phyloP scores from a whole-genome alignment of 2,329 filamentous ascomycete genomes.

The Penicillium concentricum region DNA sequence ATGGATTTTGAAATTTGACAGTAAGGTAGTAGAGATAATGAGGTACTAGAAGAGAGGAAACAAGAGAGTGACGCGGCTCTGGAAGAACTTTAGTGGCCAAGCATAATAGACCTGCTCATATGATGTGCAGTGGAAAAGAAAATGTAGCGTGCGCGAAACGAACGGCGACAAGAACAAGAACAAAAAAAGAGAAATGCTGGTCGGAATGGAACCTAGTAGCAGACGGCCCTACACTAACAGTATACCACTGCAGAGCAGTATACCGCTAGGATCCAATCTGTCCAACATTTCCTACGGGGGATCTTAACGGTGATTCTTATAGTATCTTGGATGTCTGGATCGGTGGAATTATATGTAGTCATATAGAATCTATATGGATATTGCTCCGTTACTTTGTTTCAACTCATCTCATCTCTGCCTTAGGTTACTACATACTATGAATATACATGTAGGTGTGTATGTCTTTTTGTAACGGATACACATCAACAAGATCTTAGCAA shows the following conservation, averaged over 20 bases:
- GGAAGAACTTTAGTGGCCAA: no score
- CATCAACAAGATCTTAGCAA: not conserved
- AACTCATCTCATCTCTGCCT: no score
- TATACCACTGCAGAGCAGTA: not conserved
- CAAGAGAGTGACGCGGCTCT: no score
- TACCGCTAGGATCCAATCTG: not conserved
- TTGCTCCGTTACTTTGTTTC: not conserved
- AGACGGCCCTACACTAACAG: not conserved
- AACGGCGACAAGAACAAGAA: not conserved
- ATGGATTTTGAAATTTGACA: no score
- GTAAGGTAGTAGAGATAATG: no score
- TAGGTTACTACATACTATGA: no score
- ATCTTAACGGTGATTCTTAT: not conserved
- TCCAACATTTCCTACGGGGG: rapidly evolving
- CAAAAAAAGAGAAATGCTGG: not conserved
- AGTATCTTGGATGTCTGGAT: not conserved
- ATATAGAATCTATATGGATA: not conserved
- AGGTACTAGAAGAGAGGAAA: no score
- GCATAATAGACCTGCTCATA: no score
- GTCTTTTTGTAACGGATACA: no score
- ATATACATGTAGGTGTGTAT: no score
- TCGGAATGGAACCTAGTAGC: not conserved
- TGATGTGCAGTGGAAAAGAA: no score
- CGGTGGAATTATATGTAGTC: no score
- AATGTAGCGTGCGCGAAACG: not conserved